Conservation (phyloP, 139 green algal genomes). For the Chlamydomonas eustigma region DNA sequence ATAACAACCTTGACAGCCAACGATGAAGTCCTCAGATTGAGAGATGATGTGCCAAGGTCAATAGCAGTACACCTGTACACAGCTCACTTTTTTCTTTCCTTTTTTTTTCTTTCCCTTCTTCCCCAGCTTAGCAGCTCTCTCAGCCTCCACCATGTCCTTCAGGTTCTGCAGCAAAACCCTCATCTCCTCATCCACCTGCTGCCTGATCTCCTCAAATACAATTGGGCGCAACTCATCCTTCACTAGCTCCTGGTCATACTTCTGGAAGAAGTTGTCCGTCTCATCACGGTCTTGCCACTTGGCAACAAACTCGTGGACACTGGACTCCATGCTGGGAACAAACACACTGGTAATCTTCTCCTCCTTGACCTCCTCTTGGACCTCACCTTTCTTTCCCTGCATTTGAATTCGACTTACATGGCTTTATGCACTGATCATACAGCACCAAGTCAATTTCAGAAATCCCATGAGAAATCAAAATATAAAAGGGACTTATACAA, state of each 20-base stretch:
- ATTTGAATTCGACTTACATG: too few species aligned
- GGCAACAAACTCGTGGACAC: slow-evolving; percentile 68
- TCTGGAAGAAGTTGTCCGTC: slow-evolving; percentile 67
- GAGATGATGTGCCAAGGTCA: too few species aligned
- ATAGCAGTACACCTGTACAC: too few species aligned
- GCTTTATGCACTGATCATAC: too few species aligned
- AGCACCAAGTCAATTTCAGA: too few species aligned
- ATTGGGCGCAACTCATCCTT: slow-evolving; percentile 80
- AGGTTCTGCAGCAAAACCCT: slow-evolving; percentile 78
- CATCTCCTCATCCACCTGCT: slow-evolving; percentile 86
- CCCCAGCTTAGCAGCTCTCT: slow-evolving; percentile 60
- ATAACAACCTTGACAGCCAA: too few species aligned
- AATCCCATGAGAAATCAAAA: too few species aligned
- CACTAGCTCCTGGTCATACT: slow-evolving; percentile 66
- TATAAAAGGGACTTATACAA: too few species aligned
- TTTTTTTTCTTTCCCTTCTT: slow-evolving; percentile 74
- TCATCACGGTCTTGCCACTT: slow-evolving; percentile 76
- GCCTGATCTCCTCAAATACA: slow-evolving; percentile 87
- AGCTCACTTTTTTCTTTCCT: slow-evolving; percentile 49
- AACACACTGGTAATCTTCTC: slow-evolving; percentile 57
- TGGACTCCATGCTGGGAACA: slow-evolving; percentile 58
- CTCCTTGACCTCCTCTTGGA: slow-evolving; percentile 19
- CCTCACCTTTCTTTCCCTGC: slow-evolving; percentile 30
- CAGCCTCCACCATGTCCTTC: slow-evolving; percentile 77
- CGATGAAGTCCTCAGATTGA: too few species aligned